Base-by-base conservation (phyloP, 495 filamentous ascomycete genomes). In the Daldinia decipiens region DNA sequence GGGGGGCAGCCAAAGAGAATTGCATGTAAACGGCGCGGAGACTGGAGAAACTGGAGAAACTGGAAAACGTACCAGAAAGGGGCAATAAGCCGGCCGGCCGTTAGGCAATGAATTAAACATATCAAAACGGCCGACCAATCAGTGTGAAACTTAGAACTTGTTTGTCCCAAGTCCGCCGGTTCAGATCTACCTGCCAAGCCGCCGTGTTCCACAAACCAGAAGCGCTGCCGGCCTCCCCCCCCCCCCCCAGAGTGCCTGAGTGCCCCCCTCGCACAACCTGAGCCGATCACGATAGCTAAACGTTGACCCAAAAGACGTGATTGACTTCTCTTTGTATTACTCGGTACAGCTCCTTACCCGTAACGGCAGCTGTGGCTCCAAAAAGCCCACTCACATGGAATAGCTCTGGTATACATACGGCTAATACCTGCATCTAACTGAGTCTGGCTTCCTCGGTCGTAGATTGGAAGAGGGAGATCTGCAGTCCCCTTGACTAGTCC, bases 131-230 rank as follows among this genome's bases (percentile, higher is more conserved):
- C 55, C 21, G 39, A 24, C 70, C 65, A 73, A 73, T 65, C 61
- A 73, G 21, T 58, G 43, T 43, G 56, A 56, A 26, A 65, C 61
- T 69, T 56, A 45, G 36, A 38, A 45, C 21, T 60, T 29, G 59
- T 56, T 65, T 32, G 39, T 68, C 62, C 60, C 43, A 65, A 68
- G 57, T 65, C 40, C 45, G 60, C 52, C 47, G 65, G 65, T 65
- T 60, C 43, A 65, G 70, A 73, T 73, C 65, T 73, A 62, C 70
- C 55, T 51, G 70, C 70, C 65, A 73, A 73, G 70, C 40, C 61
- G 36, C 50, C 61, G 65, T 36, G 61, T 73, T 27, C 65, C 65
- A 65, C 65, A 65, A 65, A 56, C 70, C 61, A 68, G 61, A 63
- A 53, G 52, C 47, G 53, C 31, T 65, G 47, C 60, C 61, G 51